Conservation (phyloP, 2,329 filamentous ascomycete genomes). For the Talaromyces piceae region DNA sequence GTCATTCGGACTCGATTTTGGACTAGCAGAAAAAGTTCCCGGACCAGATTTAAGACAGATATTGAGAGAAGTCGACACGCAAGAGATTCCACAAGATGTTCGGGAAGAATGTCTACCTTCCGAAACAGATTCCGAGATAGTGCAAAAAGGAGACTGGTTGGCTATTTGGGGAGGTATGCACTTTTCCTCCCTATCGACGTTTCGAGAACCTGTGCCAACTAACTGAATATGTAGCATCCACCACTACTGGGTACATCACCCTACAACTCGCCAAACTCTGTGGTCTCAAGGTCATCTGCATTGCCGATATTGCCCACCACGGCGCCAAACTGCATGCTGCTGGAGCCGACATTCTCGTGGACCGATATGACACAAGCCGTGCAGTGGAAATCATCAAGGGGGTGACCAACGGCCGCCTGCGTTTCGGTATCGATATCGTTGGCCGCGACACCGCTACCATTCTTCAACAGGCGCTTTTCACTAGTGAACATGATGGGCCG, state of each 20-base stretch:
- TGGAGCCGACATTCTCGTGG: conserved; percentile 59
- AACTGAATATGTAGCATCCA: conserved; percentile 44
- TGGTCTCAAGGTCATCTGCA: conserved; percentile 57
- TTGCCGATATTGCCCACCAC: conserved; percentile 61
- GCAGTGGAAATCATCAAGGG: conserved; percentile 58
- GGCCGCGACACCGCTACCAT: conserved; percentile 56
- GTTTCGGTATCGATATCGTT: conserved; percentile 62
- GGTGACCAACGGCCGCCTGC: conserved; percentile 50
- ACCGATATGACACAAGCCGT: conserved; percentile 58
- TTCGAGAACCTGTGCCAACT: background rate
- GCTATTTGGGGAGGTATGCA: conserved; percentile 61
- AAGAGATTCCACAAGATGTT: conserved; percentile 54
- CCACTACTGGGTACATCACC: conserved; percentile 59
- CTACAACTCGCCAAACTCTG: conserved; percentile 62
- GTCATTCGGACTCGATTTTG: conserved; percentile 62
- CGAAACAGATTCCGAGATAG: conserved; percentile 47
- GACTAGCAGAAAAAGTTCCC: conserved; percentile 3
- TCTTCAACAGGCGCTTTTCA: conserved; percentile 47
- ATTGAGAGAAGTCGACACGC: conserved; percentile 27
- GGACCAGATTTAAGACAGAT: conserved; percentile 8
- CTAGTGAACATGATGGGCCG: conserved; percentile 13
- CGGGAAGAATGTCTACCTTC: conserved; percentile 53
- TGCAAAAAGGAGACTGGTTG: conserved; percentile 59
- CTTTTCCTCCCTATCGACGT: background rate
- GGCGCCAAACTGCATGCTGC: conserved; percentile 50